These are phyloP conservation scores for Tricholoma matsutake DNA, from an alignment of 768 basidiomycete species.

Conservation along the genomic window DNA sequence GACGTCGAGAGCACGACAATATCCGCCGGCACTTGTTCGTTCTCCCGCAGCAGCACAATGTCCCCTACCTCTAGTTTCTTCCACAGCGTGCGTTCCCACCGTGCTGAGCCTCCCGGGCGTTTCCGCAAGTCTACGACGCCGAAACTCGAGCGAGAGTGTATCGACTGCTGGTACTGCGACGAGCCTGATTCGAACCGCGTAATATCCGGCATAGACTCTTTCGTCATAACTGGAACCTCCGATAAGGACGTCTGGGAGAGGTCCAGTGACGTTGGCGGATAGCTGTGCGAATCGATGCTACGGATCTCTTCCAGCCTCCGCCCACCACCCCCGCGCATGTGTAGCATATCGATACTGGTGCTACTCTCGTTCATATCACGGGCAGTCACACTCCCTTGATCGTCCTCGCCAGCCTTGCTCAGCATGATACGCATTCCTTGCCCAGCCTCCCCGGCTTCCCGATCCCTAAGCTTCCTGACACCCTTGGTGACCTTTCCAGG, in stretches of 20 bases:
- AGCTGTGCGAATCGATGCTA: constrained; percentile 63
- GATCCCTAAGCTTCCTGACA: constrained; percentile 78
- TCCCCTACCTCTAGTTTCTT: constrained; percentile 99
- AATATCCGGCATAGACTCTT: constrained; percentile 34
- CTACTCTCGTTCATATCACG: constrained; percentile 42
- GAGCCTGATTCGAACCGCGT: constrained; percentile 40
- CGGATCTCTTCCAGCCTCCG: constrained; percentile 64
- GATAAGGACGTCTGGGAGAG: constrained; percentile 35
- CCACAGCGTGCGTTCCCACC: constrained; percentile 96
- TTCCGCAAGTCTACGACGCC: constrained; percentile 85
- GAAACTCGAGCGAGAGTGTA: constrained; percentile 50
- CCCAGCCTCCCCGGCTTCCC: constrained; percentile 62
- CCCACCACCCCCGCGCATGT: constrained; percentile 41
- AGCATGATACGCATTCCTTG: constrained; percentile 64
- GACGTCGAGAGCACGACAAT: constrained; percentile 91
- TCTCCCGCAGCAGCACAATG: constrained; percentile 82
- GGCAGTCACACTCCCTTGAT: constrained; percentile 34
- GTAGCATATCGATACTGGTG: constrained; percentile 29
- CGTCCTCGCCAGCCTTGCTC: constrained; percentile 43
- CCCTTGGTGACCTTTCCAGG: constrained; percentile 83
- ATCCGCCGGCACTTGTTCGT: constrained; percentile 97
- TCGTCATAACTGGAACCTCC: constrained; percentile 27
- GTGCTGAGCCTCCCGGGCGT: constrained; percentile 63
- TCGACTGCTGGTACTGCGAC: constrained; percentile 52
- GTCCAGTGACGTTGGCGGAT: constrained; percentile 49